A percentile compares a stretch with the other conserved stretches of the same genome.
Evolutionary conservation across 129 eudicot species (phyloP).

Genomic region (sunflower (Helianthus annuus)): HanXRQr2.0-SUNRISE NC_035448.2:159099169-159099668

Average conservation of each 20-base stretch:
- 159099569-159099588: conserved; percentile 34
- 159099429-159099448: not conserved
- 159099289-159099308: no score
- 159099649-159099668: not conserved
- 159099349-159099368: no score
- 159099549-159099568: conserved; percentile 43
- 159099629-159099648: conserved; percentile 74
- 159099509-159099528: conserved; percentile 38
- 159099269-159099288: no score
- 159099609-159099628: conserved; percentile 42
- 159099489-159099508: conserved; percentile 36
- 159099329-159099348: not conserved
- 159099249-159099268: no score
- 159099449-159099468: conserved; percentile 12
- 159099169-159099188: no score
- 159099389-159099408: not conserved
- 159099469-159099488: conserved; percentile 30
- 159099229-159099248: no score
- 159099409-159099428: not conserved
- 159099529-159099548: conserved; percentile 26
- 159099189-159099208: no score
- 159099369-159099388: not conserved
- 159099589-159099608: conserved; percentile 34
- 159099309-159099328: no score
- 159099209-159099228: no score